These are phyloP conservation scores for Phytophthora europaea DNA, from an alignment of 352 stramenopile species.

Conservation along the genomic window DNA sequence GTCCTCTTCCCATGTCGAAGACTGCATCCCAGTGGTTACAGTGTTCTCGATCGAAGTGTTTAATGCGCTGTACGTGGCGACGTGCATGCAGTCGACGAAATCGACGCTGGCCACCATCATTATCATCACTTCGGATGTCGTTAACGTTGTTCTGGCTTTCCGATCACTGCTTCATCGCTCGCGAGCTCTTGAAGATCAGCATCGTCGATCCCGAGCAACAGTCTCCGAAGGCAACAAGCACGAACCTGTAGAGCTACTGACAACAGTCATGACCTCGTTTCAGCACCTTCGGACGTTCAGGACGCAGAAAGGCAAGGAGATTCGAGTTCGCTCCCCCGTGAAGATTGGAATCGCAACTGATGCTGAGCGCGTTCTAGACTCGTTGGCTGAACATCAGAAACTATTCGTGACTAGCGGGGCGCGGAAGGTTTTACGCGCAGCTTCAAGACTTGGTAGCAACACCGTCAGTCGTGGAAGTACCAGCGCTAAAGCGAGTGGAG, in stretches of 20 bases:
- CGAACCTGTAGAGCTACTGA: background rate
- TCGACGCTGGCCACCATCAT: constrained; percentile 23
- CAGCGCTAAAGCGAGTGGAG: background rate
- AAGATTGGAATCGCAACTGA: constrained; percentile 2
- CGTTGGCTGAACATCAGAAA: constrained; percentile 6
- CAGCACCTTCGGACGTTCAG: constrained; percentile 12
- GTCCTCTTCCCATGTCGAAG: constrained; percentile 24
- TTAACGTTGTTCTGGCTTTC: constrained; percentile 21
- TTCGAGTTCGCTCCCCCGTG: constrained; percentile 19
- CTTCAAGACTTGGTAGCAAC: background rate
- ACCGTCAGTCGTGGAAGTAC: background rate
- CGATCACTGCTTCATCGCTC: constrained; percentile 12
- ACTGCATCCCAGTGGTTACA: constrained; percentile 36
- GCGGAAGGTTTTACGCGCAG: background rate
- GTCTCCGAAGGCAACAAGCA: background rate
- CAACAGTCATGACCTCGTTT: constrained; percentile 5
- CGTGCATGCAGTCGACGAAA: constrained; percentile 42
- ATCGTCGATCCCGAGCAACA: background rate
- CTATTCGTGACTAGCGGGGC: background rate
- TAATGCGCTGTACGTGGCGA: constrained; percentile 39
- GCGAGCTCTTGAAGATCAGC: constrained; percentile 5
- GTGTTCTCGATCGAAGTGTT: constrained; percentile 53
- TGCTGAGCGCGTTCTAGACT: constrained; percentile 14
- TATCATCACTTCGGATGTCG: constrained; percentile 32
- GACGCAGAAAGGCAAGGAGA: constrained; percentile 18